Percentiles rank a stretch among this genome's conserved stretches.
Conservation (phyloP, 768 basidiomycete species). For the Leccinum incarnatum region DNA sequence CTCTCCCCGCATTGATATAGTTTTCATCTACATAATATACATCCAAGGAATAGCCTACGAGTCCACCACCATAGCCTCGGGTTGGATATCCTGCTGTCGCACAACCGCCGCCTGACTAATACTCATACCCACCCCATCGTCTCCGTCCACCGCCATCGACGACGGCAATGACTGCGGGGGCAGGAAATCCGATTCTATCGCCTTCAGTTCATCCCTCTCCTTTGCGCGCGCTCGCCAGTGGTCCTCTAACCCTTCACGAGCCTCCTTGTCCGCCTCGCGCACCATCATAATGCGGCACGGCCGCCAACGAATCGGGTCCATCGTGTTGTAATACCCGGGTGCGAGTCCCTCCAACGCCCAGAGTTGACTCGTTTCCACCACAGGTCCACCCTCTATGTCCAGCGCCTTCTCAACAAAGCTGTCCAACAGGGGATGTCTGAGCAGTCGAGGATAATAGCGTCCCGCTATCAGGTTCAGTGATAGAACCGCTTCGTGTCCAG, state of each 20-base stretch:
- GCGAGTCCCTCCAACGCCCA: conserved; percentile 73
- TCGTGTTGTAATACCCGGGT: conserved; percentile 63
- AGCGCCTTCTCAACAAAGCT: conserved; percentile 40
- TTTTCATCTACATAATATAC: not conserved
- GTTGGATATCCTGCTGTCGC: conserved; percentile 3
- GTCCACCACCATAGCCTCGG: conserved; percentile 21
- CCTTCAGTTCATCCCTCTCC: conserved; percentile 27
- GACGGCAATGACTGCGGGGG: conserved; percentile 8
- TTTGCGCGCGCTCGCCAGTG: conserved; percentile 35
- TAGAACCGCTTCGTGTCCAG: conserved; percentile 63
- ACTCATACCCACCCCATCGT: not conserved
- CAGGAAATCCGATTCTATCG: conserved; percentile 15
- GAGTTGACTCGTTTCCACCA: conserved; percentile 48
- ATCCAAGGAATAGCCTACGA: not conserved
- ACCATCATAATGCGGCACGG: conserved; percentile 53
- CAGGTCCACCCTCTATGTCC: conserved; percentile 33
- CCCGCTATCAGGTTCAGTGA: conserved; percentile 71
- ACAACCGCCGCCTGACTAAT: not conserved
- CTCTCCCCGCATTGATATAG: not conserved
- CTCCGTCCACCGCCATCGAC: conserved; percentile 3
- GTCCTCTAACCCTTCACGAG: conserved; percentile 40
- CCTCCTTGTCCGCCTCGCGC: conserved; percentile 55
- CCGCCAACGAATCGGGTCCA: conserved; percentile 66
- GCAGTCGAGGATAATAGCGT: conserved; percentile 74
- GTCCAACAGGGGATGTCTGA: conserved; percentile 60